These are phyloP conservation scores for Solanum ossicruentum DNA, from an alignment of 257 asterid species.

Conservation along the genomic window DNA sequence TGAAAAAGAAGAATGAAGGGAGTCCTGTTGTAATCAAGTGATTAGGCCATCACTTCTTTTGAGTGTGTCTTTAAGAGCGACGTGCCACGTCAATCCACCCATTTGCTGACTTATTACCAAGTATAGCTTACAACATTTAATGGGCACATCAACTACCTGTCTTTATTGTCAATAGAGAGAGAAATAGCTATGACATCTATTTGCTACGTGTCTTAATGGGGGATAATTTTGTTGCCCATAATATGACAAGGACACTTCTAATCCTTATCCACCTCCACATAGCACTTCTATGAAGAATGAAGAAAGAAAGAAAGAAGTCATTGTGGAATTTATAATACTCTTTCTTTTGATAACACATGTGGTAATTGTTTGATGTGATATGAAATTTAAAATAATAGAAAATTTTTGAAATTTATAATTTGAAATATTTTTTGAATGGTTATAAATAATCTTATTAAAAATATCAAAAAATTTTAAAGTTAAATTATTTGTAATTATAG, in stretches of 20 bases:
- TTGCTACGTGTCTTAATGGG: conserved; percentile 10
- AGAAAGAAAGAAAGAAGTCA: too few relatives aligned
- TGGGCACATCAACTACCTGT: neutral
- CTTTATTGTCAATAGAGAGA: neutral
- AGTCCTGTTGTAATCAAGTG: neutral
- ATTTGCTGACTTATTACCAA: neutral
- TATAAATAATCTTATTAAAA: too few relatives aligned
- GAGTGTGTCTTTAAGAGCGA: neutral
- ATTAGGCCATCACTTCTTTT: conserved; percentile 6
- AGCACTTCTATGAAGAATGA: neutral
- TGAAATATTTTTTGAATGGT: too few relatives aligned
- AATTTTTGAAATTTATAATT: too few relatives aligned
- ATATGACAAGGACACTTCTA: neutral
- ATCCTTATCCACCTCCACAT: neutral
- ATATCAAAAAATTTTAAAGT: too few relatives aligned
- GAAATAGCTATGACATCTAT: neutral
- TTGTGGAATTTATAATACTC: neutral
- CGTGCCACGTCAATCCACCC: conserved; percentile 10
- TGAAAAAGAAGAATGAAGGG: neutral
- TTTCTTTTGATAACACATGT: too few relatives aligned
- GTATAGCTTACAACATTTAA: conserved; percentile 1
- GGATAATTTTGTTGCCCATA: neutral
- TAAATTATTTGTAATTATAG: too few relatives aligned
- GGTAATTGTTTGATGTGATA: too few relatives aligned
- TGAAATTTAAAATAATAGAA: too few relatives aligned